Evolutionary conservation across 2,329 filamentous ascomycete species (phyloP).

Genomic region (Colletotrichum noveboracense): DNA sequence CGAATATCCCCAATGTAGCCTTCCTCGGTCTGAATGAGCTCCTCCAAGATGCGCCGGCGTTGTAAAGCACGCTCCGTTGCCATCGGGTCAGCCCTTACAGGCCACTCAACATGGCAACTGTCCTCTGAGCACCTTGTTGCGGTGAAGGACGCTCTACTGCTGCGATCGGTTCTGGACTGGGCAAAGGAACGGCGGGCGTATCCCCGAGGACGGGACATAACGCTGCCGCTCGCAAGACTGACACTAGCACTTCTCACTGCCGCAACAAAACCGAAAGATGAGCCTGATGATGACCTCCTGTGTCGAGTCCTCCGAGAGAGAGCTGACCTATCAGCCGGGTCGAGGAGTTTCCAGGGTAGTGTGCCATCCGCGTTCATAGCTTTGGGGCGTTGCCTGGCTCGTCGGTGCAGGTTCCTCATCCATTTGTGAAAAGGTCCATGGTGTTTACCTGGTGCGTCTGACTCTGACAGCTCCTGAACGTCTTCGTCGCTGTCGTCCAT

Average conservation of each 20-base stretch:
- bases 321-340: conserved; percentile 26
- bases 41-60: conserved; percentile 80
- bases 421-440: conserved; percentile 70
- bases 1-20: conserved; percentile 88
- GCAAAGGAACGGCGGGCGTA: conserved; percentile 55
- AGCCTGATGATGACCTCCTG: conserved; percentile 70
- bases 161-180: conserved; percentile 65
- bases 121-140: conserved; percentile 69
- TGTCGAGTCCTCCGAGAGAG: conserved; percentile 39
- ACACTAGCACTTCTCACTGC: conserved; percentile 81
- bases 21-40: conserved; percentile 85
- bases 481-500: conserved; percentile 25
- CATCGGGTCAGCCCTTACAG: conserved; percentile 64
- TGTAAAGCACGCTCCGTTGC: conserved; percentile 76
- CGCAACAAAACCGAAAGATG: conserved; percentile 81
- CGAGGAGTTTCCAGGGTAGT: conserved; percentile 39
- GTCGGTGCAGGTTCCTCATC: conserved; percentile 72
- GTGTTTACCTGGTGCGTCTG: conserved; percentile 8
- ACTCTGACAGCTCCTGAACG: neutral
- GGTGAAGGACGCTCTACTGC: conserved; percentile 65
- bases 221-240: conserved; percentile 76
- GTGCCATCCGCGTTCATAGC: conserved; percentile 26
- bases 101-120: conserved; percentile 64
- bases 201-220: conserved; percentile 64
- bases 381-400: conserved; percentile 48